Evolutionary conservation across 202 grass and related monocot genomes (phyloP).

Genomic region (Dendrocalamus latiflorus): DNA sequence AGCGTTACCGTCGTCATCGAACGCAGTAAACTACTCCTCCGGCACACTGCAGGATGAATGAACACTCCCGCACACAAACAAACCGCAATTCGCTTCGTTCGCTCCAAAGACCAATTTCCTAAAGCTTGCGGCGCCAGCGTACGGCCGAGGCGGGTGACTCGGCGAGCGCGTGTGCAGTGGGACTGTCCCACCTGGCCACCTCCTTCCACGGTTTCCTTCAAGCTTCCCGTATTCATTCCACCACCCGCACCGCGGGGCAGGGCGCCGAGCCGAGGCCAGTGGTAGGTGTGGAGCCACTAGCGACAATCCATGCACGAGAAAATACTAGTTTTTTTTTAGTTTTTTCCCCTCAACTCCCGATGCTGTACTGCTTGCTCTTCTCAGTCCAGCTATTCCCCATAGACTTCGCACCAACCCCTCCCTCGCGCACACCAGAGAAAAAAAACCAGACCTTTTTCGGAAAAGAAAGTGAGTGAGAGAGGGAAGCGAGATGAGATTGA

Average conservation of each 20-base stretch:
- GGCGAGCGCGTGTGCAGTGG: background rate
- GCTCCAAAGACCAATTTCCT: background rate
- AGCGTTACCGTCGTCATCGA: background rate
- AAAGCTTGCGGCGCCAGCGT: background rate
- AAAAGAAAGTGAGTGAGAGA: background rate
- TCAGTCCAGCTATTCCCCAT: conserved; percentile 44
- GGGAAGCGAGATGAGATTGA: conserved; percentile 13
- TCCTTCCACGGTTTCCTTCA: background rate
- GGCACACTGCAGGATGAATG: background rate
- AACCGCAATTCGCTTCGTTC: conserved; percentile 16
- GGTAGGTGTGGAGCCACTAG: conserved; percentile 34
- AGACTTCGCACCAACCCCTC: conserved; percentile 51
- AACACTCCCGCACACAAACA: background rate
- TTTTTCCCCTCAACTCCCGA: conserved; percentile 10
- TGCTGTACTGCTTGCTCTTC: conserved; percentile 14
- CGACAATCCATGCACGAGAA: conserved; percentile 42
- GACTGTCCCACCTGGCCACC: background rate
- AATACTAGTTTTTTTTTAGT: conserved; percentile 26
- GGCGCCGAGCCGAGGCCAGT: background rate
- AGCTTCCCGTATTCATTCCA: background rate
- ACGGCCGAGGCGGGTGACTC: background rate
- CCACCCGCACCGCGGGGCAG: background rate
- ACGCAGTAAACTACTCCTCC: conserved; percentile 12
- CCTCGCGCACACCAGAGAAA: conserved; percentile 19
- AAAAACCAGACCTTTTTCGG: background rate